Conservation (phyloP, 208 protist genomes). For the Lotmaria passim region DNA sequence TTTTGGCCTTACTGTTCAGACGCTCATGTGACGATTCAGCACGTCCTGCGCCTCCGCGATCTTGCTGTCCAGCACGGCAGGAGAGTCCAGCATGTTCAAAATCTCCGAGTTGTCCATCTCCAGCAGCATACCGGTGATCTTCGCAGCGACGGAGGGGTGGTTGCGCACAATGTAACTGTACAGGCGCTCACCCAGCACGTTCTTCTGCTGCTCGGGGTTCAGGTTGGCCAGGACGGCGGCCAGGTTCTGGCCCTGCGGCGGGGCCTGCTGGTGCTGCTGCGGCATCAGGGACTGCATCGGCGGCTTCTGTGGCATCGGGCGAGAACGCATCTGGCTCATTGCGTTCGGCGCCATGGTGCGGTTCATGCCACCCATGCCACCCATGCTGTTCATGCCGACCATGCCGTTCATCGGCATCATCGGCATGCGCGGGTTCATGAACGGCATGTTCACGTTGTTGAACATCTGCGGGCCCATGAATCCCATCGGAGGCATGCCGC, state of each 20-base stretch:
- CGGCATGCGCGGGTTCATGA: constrained; percentile 78
- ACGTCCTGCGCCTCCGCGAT: constrained; percentile 97
- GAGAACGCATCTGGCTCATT: constrained; percentile 81
- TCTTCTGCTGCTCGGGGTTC: constrained; percentile 92
- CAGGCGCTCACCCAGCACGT: constrained; percentile 96
- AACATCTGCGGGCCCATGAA: constrained; percentile 65
- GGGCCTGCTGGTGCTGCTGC: constrained; percentile 47
- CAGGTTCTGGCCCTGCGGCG: constrained; percentile 68
- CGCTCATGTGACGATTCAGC: constrained; percentile 91
- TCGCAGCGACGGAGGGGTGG: constrained; percentile 92
- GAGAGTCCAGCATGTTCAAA: constrained; percentile 95
- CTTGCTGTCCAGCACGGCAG: constrained; percentile 92
- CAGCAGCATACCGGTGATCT: constrained; percentile 99
- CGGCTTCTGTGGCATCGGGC: constrained; percentile 55
- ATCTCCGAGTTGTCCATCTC: constrained; percentile 98
- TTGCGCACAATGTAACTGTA: constrained; percentile 94
- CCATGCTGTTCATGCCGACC: constrained; percentile 40
- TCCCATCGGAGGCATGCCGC: constrained; percentile 43
- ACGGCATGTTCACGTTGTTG: constrained; percentile 71
- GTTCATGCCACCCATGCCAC: constrained; percentile 25
- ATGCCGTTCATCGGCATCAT: constrained; percentile 75
- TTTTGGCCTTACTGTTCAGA: constrained; percentile 49
- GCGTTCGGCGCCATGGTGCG: constrained; percentile 62
- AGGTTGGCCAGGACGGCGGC: constrained; percentile 70
- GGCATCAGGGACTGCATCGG: constrained; percentile 75